A percentile compares a stretch with the other conserved stretches of the same genome.
Conservation (phyloP, 441 rosid species). For the Capsella rubella region DNA sequence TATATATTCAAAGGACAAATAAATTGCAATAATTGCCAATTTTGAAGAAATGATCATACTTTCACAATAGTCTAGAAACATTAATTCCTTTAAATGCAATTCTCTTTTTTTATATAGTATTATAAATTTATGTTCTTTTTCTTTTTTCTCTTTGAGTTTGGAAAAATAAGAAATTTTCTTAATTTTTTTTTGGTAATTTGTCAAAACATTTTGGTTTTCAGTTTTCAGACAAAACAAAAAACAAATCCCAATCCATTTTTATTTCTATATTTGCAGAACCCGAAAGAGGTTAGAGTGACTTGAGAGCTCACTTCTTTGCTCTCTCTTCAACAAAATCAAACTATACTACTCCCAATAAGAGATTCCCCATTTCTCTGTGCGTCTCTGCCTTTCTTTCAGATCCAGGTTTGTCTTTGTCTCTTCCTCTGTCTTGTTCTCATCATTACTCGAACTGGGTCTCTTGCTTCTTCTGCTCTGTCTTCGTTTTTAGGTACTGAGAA, state of each 20-base stretch:
- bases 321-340: slow-evolving; percentile 21
- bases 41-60: not conserved
- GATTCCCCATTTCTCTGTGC: slow-evolving; percentile 16
- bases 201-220: not conserved
- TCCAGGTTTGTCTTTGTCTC: slow-evolving; percentile 48
- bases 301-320: slow-evolving; percentile 34
- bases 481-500: slow-evolving; percentile 9
- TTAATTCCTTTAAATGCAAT: not conserved
- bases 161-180: not conserved
- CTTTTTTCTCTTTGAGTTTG: not conserved
- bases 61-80: not conserved
- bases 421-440: slow-evolving; percentile 13
- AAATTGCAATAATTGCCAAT: not conserved
- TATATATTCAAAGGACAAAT: not conserved
- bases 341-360: slow-evolving; percentile 23
- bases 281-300: slow-evolving; percentile 18
- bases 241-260: slow-evolving; percentile 22
- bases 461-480: slow-evolving; percentile 25
- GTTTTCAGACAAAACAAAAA: slow-evolving; percentile 3
- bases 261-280: slow-evolving; percentile 32
- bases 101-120: not conserved
- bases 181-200: not conserved
- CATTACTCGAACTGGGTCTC: slow-evolving; percentile 17
- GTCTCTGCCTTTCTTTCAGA: slow-evolving; percentile 38
- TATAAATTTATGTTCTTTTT: no score